Conservation (phyloP, 1,139 yeast genomes). For the Pichia sp. region DNA sequence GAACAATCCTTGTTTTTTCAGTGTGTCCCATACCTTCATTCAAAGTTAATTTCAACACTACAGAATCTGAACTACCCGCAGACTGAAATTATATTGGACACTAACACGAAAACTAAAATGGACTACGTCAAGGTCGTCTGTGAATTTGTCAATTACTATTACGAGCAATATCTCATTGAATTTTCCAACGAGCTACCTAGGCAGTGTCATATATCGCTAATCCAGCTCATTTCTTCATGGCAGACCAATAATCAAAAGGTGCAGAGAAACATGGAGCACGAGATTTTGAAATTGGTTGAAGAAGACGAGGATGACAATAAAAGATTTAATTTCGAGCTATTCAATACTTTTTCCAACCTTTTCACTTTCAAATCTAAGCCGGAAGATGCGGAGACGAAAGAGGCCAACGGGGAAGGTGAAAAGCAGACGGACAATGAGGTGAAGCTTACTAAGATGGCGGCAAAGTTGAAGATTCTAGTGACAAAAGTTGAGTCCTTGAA, state of each 20-base stretch:
- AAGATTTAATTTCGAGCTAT: constrained; percentile 27
- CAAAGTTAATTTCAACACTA: constrained; percentile 23
- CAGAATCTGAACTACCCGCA: constrained; percentile 27
- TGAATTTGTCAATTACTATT: constrained; percentile 32
- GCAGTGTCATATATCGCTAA: constrained; percentile 29
- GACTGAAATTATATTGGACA: constrained; percentile 16
- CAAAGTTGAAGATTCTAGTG: constrained; percentile 48
- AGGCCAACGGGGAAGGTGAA: constrained; percentile 6
- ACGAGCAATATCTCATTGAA: constrained; percentile 31
- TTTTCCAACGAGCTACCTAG: constrained; percentile 31
- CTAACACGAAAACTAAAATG: constrained; percentile 18
- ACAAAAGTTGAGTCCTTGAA: constrained; percentile 41
- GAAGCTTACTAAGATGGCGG: constrained; percentile 39
- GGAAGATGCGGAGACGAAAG: constrained; percentile 35
- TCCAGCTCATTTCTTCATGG: constrained; percentile 28
- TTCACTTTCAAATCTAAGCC: constrained; percentile 37
- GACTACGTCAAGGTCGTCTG: constrained; percentile 27
- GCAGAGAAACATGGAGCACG: constrained; percentile 26
- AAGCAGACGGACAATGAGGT: constrained; percentile 17
- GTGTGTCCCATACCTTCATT: constrained; percentile 31
- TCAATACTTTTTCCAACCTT: constrained; percentile 53
- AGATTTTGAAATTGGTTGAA: constrained; percentile 30
- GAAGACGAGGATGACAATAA: constrained; percentile 23
- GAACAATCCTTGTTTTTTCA: constrained; percentile 32
- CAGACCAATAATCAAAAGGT: constrained; percentile 22